phyloP scores from a whole-genome alignment of 495 filamentous ascomycete genomes.

The Daldinia vernicosa region DNA sequence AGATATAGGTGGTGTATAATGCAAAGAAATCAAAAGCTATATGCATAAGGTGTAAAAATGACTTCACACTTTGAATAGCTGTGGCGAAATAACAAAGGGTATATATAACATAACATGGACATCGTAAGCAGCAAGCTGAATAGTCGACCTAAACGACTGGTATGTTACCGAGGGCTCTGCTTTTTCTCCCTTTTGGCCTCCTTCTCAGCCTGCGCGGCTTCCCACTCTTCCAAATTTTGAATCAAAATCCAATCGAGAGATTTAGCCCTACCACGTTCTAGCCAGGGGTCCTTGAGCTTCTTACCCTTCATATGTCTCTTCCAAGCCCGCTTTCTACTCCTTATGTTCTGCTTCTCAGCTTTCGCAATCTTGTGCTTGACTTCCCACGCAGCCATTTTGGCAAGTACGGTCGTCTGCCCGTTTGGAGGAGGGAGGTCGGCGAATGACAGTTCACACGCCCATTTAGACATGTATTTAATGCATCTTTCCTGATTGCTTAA shows the following conservation, averaged over 20 bases:
- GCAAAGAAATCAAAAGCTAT: too few relatives aligned
- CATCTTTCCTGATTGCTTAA: constrained; percentile 37
- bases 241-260: constrained; percentile 40
- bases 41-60: neutral
- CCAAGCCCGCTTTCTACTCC: constrained; percentile 28
- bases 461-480: constrained; percentile 27
- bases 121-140: neutral
- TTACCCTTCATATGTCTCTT: constrained; percentile 42
- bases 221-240: constrained; percentile 38
- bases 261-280: constrained; percentile 23
- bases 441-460: constrained; percentile 33
- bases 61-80: neutral
- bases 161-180: neutral
- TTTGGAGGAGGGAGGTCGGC: constrained; percentile 40
- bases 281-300: constrained; percentile 29
- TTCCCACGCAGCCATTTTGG: constrained; percentile 38
- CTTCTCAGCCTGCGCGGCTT: constrained; percentile 28
- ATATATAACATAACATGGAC: neutral
- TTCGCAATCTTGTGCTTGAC: constrained; percentile 32
- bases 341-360: constrained; percentile 21
- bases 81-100: neutral
- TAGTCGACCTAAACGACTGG: neutral
- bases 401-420: constrained; percentile 29
- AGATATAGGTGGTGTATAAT: neutral
- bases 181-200: constrained; percentile 29